Conservation (phyloP, 306 rosid species). For the Medicago arabica region DNA sequence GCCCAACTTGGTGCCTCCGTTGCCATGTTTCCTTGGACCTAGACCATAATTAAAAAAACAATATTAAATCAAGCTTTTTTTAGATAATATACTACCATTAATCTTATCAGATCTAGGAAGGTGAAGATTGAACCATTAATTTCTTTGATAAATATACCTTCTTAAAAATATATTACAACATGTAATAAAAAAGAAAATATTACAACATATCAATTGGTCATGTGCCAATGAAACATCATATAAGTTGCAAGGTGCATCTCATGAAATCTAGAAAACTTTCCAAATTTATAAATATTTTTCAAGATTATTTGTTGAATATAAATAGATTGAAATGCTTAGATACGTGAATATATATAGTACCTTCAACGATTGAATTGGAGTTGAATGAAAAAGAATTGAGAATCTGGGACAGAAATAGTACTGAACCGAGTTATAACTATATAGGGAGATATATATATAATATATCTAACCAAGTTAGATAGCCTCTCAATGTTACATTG, state of each 20-base stretch:
- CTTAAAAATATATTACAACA: no score
- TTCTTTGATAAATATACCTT: no score
- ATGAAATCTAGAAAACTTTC: constrained; percentile 1
- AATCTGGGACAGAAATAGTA: constrained; percentile 43
- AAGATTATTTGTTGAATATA: constrained; percentile 19
- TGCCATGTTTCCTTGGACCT: constrained; percentile 52
- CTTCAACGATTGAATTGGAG: constrained; percentile 34
- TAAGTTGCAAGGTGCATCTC: constrained; percentile 3
- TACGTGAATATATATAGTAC: constrained; percentile 38
- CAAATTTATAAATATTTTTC: constrained; percentile 19
- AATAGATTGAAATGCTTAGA: constrained; percentile 3
- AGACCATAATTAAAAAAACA: background rate
- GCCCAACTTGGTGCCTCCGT: constrained; percentile 90
- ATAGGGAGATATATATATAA: constrained; percentile 40
- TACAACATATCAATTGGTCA: background rate
- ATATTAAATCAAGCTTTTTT: background rate
- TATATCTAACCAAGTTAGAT: constrained; percentile 52
- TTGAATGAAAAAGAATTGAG: constrained; percentile 42
- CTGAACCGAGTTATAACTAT: constrained; percentile 41
- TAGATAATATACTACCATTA: no score
- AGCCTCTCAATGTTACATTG: constrained; percentile 48
- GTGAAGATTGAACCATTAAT: no score
- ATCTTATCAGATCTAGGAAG: no score
- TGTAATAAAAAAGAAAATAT: no score
- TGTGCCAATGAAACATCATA: constrained; percentile 12